Conservation (phyloP, 2,329 filamentous ascomycete species). For the Colletotrichum australisinense region DNA sequence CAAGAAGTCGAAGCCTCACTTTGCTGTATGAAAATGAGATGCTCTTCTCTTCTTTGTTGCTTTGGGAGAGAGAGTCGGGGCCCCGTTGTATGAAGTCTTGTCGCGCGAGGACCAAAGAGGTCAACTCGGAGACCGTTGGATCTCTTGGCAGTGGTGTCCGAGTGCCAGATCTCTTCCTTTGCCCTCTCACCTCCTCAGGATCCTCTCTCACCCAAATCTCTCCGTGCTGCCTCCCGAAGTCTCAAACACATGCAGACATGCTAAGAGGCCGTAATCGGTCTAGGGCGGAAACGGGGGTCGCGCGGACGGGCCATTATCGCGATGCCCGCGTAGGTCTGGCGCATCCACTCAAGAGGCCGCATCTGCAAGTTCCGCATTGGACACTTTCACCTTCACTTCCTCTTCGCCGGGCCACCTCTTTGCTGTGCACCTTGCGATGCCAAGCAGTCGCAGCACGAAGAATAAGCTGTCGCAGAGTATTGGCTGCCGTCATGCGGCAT, state of each 20-base stretch:
- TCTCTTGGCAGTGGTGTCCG: slow-evolving; percentile 29
- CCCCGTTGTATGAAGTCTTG: background rate
- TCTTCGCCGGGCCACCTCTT: background rate
- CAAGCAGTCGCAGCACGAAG: slow-evolving; percentile 15
- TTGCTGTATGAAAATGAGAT: background rate
- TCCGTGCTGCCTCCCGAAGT: background rate
- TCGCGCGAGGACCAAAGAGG: slow-evolving; percentile 3
- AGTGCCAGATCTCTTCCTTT: slow-evolving; percentile 16
- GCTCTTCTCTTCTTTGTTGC: background rate
- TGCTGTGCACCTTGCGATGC: background rate
- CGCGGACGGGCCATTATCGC: slow-evolving; percentile 1
- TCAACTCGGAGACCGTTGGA: slow-evolving; percentile 17
- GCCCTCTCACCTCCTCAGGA: too few species aligned
- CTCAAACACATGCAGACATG: background rate
- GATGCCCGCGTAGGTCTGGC: background rate
- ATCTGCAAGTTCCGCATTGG: background rate
- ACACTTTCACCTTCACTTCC: background rate
- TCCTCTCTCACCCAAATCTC: too few species aligned
- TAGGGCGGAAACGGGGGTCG: background rate
- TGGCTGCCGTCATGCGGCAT: slow-evolving; percentile 23
- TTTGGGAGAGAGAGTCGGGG: background rate
- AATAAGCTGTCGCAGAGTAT: background rate
- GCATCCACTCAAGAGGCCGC: background rate
- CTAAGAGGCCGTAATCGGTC: background rate
- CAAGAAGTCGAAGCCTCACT: background rate